phyloP scores from a whole-genome alignment of 805 yeast genomes.

The Zygotorulaspora chibaensis region DNA sequence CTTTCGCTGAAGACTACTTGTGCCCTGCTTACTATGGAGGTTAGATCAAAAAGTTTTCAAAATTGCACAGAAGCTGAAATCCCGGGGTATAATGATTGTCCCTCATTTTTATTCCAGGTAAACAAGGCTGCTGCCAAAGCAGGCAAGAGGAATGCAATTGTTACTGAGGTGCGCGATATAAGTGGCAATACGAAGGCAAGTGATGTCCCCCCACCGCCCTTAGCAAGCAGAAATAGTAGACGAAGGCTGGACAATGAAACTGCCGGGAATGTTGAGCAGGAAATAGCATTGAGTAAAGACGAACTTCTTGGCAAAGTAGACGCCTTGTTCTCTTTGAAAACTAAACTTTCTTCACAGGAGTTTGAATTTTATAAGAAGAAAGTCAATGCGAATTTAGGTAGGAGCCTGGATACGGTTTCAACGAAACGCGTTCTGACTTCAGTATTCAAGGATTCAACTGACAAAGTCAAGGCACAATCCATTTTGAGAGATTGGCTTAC shows the following conservation, averaged over 20 bases:
- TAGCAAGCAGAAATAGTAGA: conserved; percentile 1
- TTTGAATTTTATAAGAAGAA: conserved; percentile 42
- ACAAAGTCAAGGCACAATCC: conserved; percentile 33
- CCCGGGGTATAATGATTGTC: conserved; percentile 44
- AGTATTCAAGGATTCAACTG: conserved; percentile 23
- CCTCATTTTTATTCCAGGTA: conserved; percentile 30
- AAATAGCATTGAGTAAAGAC: conserved; percentile 9
- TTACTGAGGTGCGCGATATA: conserved; percentile 14
- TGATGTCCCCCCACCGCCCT: conserved; percentile 23
- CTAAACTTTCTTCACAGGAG: conserved; percentile 41
- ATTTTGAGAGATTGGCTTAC: conserved; percentile 50
- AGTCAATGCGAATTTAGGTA: conserved; percentile 30
- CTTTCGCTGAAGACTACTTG: too few relatives aligned
- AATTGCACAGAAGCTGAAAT: conserved; percentile 40
- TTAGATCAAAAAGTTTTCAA: conserved; percentile 32
- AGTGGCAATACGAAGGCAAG: conserved; percentile 21
- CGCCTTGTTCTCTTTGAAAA: conserved; percentile 25
- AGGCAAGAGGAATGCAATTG: conserved; percentile 16
- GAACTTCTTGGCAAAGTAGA: conserved; percentile 25
- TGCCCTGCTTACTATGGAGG: neutral
- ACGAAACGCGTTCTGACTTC: conserved; percentile 29
- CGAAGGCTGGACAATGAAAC: neutral
- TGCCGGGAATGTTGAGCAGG: neutral
- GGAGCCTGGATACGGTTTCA: conserved; percentile 28
- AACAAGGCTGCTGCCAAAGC: conserved; percentile 15